These are phyloP conservation scores for Xylogone sp. DNA, from an alignment of 2,329 filamentous ascomycete genomes.

Conservation along the genomic window DNA sequence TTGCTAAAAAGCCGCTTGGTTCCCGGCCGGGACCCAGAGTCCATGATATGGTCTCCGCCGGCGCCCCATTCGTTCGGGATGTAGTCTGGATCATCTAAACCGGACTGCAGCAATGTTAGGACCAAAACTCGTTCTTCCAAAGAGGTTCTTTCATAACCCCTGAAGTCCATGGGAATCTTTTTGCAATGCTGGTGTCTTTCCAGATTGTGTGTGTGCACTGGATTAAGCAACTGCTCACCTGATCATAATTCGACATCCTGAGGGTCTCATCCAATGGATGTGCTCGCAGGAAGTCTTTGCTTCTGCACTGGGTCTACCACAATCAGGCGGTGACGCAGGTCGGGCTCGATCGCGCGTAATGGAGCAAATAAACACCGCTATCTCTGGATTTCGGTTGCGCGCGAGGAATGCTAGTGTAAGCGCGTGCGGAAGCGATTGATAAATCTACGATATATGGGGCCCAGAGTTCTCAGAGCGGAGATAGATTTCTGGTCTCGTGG, in stretches of 20 bases:
- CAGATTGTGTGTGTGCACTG: no score
- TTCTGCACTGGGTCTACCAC: not conserved
- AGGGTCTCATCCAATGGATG: not conserved
- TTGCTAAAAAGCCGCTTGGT: constrained; percentile 30
- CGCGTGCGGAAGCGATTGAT: no score
- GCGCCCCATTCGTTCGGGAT: not conserved
- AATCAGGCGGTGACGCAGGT: not conserved
- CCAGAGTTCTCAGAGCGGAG: not conserved
- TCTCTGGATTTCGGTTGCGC: no score
- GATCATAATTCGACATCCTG: not conserved
- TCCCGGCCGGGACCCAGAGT: constrained; percentile 7
- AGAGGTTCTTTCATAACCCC: no score
- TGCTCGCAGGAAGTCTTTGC: not conserved
- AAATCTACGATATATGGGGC: no score
- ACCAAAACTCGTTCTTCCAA: no score
- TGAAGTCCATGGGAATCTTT: no score
- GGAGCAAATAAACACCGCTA: no score
- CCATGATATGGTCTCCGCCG: not conserved
- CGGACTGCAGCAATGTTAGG: not conserved
- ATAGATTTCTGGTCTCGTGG: not conserved
- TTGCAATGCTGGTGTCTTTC: no score
- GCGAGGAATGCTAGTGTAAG: no score
- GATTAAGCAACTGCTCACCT: not conserved
- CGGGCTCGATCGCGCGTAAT: not conserved
- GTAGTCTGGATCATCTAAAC: not conserved